A percentile compares a stretch with the other conserved stretches of the same genome.
Evolutionary conservation across 2,329 filamentous ascomycete genomes (phyloP).

Genomic region (Fusarium camptoceras): DNA sequence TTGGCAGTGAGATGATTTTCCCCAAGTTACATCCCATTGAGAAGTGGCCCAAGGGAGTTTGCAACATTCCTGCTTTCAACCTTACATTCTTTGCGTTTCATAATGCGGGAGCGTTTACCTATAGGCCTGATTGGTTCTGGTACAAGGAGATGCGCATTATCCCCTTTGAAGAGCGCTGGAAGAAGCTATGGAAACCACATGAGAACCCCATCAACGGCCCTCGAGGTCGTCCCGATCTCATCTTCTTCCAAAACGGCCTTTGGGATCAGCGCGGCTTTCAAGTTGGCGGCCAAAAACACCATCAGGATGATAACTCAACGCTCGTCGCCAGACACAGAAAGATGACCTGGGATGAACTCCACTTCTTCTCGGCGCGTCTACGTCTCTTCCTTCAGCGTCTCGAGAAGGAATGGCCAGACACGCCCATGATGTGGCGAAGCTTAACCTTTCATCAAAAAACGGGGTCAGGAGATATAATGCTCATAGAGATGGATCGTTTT

Average conservation of each 20-base stretch:
- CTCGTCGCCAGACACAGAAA: neutral
- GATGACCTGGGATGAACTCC: slow-evolving; percentile 7
- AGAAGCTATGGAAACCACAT: neutral
- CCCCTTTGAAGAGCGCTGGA: slow-evolving; percentile 9
- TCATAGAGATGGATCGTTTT: slow-evolving; percentile 8
- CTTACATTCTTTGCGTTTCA: neutral
- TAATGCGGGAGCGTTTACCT: neutral
- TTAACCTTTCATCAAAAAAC: slow-evolving; percentile 5
- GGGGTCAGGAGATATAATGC: neutral
- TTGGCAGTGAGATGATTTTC: slow-evolving; percentile 5
- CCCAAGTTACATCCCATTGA: neutral
- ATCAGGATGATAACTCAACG: neutral
- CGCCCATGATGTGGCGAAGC: slow-evolving; percentile 6
- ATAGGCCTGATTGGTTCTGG: slow-evolving; percentile 8
- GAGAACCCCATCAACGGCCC: neutral
- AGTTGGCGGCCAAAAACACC: neutral
- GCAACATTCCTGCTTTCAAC: neutral
- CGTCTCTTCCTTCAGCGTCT: neutral
- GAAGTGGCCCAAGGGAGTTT: slow-evolving; percentile 6
- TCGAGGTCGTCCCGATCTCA: neutral
- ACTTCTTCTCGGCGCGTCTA: neutral
- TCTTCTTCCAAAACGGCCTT: slow-evolving; percentile 1
- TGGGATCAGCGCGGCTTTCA: slow-evolving; percentile 11
- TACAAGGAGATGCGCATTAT: slow-evolving; percentile 5
- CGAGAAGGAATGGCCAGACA: neutral